Conservation (phyloP, 768 basidiomycete species). For the Tephrocybe sp. region DNA sequence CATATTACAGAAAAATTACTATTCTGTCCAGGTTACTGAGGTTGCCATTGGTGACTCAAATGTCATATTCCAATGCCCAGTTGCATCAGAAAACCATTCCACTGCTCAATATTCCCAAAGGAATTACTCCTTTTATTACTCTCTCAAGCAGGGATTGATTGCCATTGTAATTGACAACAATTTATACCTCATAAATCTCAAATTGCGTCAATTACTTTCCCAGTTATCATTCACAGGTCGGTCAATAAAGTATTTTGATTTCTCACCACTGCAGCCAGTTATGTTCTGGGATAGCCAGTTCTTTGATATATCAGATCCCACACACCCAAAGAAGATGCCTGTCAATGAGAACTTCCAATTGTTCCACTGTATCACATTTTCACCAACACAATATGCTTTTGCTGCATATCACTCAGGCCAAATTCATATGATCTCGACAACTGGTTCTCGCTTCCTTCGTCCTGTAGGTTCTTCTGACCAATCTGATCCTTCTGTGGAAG, state of each 20-base stretch:
- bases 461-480: not conserved
- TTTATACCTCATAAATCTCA: not conserved
- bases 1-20: not conserved
- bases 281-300: not conserved
- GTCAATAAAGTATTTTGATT: not conserved
- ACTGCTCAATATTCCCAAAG: too few relatives aligned
- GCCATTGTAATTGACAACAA: not conserved
- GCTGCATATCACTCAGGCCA: too few relatives aligned
- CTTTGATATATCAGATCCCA: not conserved
- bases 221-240: not conserved
- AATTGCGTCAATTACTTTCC: not conserved
- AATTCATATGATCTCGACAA: too few relatives aligned
- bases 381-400: too few relatives aligned
- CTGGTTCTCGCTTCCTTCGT: too few relatives aligned
- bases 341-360: too few relatives aligned
- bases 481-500: not conserved
- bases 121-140: too few relatives aligned
- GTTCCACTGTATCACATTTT: too few relatives aligned
- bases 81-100: too few relatives aligned
- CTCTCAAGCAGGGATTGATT: not conserved
- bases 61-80: too few relatives aligned
- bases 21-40: not conserved
- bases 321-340: not conserved
- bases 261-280: not conserved
- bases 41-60: not conserved